Evolutionary conservation across 2,329 filamentous ascomycete species (phyloP).

Genomic region (Aspergillus candidus): DNA sequence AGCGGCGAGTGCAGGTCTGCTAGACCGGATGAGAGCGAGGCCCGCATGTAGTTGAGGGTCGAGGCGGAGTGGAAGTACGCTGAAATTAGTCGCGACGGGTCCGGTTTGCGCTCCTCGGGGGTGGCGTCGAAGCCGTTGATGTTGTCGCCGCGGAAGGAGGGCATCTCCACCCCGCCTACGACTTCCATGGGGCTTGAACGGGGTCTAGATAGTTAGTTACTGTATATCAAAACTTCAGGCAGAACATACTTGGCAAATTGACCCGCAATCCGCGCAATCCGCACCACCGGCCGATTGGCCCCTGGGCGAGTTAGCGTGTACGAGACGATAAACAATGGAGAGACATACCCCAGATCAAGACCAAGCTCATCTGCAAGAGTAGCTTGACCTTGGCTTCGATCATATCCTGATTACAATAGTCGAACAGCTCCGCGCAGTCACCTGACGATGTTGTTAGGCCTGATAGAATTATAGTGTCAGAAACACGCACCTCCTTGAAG

Average conservation of each 20-base stretch:
- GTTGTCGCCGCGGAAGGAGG: conserved; percentile 91
- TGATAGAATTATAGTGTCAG: not conserved
- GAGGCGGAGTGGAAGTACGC: conserved; percentile 95
- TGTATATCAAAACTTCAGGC: too few relatives aligned
- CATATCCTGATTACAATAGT: conserved; percentile 82
- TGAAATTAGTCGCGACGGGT: conserved; percentile 76
- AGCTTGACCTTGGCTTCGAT: conserved; percentile 98
- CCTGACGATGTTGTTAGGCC: conserved; percentile 19
- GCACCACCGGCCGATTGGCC: conserved; percentile 71
- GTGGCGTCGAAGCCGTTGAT: conserved; percentile 72
- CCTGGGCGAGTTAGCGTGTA: conserved; percentile 22
- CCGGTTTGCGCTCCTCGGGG: conserved; percentile 67
- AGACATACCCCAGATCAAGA: conserved; percentile 74
- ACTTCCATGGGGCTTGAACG: conserved; percentile 81
- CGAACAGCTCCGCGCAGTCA: conserved; percentile 94
- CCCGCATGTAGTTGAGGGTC: conserved; percentile 87
- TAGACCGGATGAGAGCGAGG: conserved; percentile 76
- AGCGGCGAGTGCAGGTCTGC: conserved; percentile 90
- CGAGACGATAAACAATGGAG: conserved; percentile 23
- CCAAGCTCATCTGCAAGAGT: conserved; percentile 91
- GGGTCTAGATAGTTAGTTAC: conserved; percentile 43
- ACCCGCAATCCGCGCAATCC: conserved; percentile 92
- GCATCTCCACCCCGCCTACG: conserved; percentile 71
- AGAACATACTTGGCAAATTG: conserved; percentile 75
- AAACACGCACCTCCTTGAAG: conserved; percentile 68